Percentiles rank a stretch among this genome's conserved stretches.
These are phyloP conservation scores for Pleurotus salmoneostramineus DNA, from an alignment of 768 basidiomycete genomes.

Conservation along the genomic window DNA sequence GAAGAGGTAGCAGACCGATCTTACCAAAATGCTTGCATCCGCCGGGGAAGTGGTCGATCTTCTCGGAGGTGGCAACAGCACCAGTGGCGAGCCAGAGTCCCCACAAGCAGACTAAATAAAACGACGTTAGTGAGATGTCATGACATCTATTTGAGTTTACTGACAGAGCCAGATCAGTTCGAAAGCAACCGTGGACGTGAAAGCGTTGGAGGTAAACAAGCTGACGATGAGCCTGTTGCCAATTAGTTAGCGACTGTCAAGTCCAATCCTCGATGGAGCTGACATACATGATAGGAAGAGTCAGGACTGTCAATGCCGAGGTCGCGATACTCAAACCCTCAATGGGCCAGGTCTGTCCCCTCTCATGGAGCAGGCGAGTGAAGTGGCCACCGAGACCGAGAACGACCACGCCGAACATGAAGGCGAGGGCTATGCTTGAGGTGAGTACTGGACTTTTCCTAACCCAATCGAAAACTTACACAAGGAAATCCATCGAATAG, in stretches of 20 bases:
- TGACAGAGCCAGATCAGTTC: constrained; percentile 12
- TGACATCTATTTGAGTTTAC: not conserved
- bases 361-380: not conserved
- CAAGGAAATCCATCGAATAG: not conserved
- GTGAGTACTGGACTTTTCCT: not conserved
- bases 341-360: not conserved
- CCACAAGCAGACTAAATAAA: constrained; percentile 11
- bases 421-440: not conserved
- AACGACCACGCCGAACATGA: not conserved
- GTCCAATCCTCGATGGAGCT: too few relatives aligned
- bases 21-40: constrained; percentile 8
- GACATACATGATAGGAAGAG: constrained; percentile 11
- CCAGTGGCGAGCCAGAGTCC: constrained; percentile 10
- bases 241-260: too few relatives aligned
- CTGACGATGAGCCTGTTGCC: constrained; percentile 11
- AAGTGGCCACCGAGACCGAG: constrained; percentile 3
- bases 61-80: constrained; percentile 9
- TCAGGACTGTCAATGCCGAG: constrained; percentile 4
- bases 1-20: not conserved
- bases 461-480: not conserved
- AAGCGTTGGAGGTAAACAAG: constrained; percentile 9
- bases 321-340: constrained; percentile 13
- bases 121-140: not conserved
- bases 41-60: constrained; percentile 6
- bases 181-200: constrained; percentile 11